These are phyloP conservation scores for Gonapodya sp. DNA, from an alignment of 192 early-diverging fungal species.

Conservation along the genomic window DNA sequence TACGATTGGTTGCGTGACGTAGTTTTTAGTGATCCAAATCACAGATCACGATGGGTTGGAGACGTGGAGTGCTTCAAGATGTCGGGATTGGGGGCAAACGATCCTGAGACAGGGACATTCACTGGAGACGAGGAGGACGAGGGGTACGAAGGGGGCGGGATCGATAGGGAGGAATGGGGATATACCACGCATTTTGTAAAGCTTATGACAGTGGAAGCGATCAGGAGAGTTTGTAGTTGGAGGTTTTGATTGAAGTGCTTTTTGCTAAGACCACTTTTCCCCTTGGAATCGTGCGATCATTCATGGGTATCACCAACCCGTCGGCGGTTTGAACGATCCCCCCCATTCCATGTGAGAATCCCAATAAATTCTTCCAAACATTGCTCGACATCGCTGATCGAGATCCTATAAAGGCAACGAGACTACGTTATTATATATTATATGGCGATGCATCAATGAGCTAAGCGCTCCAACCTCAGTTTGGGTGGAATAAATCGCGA, in stretches of 20 bases:
- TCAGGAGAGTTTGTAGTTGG: background rate
- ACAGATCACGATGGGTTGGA: background rate
- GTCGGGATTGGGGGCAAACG: background rate
- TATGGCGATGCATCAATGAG: too few relatives aligned
- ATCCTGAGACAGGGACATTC: background rate
- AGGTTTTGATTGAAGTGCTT: background rate
- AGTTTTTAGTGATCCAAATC: background rate
- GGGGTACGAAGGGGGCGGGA: too few relatives aligned
- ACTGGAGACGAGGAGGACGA: background rate
- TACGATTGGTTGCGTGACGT: background rate
- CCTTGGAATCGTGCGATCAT: background rate
- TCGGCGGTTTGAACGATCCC: background rate
- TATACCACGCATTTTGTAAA: background rate
- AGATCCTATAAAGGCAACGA: too few relatives aligned
- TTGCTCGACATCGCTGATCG: too few relatives aligned
- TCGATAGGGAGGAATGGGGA: background rate
- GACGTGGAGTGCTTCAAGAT: background rate
- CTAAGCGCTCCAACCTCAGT: too few relatives aligned
- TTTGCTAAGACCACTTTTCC: too few relatives aligned
- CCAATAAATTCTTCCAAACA: too few relatives aligned
- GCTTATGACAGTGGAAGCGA: background rate
- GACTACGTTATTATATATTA: too few relatives aligned
- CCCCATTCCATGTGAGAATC: too few relatives aligned
- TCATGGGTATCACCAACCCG: background rate
- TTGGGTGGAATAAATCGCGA: too few relatives aligned